Evolutionary conservation across 1,284 basidiomycete species (phyloP), one percentile per base, ranked within the genome.

Genomic region (Cutaneotrichosporon sp.): DNA sequence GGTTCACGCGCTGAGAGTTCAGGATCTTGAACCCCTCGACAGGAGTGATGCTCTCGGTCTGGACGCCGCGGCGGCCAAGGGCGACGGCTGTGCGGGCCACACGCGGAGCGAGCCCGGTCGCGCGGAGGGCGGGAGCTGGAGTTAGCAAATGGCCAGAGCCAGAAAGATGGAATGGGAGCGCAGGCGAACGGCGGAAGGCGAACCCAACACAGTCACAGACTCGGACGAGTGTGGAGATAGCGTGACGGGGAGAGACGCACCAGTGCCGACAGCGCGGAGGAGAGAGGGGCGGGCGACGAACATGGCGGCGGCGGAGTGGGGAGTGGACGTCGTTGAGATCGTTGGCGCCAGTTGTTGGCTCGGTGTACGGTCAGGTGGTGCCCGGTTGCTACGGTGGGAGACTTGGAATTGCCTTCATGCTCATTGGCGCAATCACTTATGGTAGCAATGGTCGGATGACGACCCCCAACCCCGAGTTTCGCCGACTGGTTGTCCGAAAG

Each of bases 1-100:
- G 89, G 58, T 85, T 83, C 58, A 90, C 82, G 69, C 96, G 88
- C 80, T 97, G 94, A 69, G 86, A 80, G 84, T 99, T 96, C 69
- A 98, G 84, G 68, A 96, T 67, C 18, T 72, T 68, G 47, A 77
- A 63, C 65, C 74, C 71, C 57, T 80, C 73, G 32, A 66, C 49
- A 38, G 68, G 60, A n/a, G 72, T 73, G 38, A 81, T 61, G 34
- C 68, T 51, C 62, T 76, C 51, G 16, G 79, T 79, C 32, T 69
- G 65, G 30, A 72, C 68, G 46, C 61, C 60, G 59, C 69, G 64
- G 64, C 62, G 55, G 58, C 46, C 38, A 52, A 58, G 40, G 26
- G 49, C 31, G 22, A 47, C 60, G 26, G 51, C 58, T 14, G 51
- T 49, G 38, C 51, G 50, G 32, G 51, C 58, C 36, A 26, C 50